Percentiles rank a stretch among this genome's conserved stretches.
Conservation (phyloP, 192 early-diverging fungal genomes). For the Pilaira anomala region DNA sequence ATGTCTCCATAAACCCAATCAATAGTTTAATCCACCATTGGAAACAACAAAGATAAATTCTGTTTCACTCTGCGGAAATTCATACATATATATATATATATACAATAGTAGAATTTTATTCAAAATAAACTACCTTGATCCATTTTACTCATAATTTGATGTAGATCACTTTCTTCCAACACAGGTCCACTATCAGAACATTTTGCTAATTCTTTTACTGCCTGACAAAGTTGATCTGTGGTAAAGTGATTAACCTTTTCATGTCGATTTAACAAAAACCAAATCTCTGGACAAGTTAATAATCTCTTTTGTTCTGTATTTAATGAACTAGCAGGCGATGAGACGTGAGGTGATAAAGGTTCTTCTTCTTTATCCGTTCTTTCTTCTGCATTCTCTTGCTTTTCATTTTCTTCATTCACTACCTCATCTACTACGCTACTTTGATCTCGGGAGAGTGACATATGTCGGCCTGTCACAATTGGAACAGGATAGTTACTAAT, state of each 20-base stretch:
- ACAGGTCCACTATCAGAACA: conserved; percentile 21
- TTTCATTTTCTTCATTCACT: background rate
- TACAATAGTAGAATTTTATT: background rate
- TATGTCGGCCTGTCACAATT: background rate
- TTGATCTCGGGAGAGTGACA: background rate
- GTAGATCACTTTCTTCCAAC: conserved; percentile 14
- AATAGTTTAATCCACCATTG: background rate
- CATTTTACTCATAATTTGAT: conserved; percentile 16
- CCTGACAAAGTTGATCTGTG: conserved; percentile 12
- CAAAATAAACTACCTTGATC: conserved; percentile 10
- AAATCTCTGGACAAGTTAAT: conserved; percentile 18
- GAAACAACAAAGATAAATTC: background rate
- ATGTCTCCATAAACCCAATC: background rate
- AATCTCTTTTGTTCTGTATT: background rate
- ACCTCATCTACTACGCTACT: background rate
- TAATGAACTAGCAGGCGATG: too few species aligned
- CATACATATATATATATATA: too few species aligned
- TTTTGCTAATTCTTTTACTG: conserved; percentile 19
- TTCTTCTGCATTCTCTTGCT: background rate
- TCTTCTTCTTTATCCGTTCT: background rate
- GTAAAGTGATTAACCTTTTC: conserved; percentile 1
- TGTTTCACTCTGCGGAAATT: background rate
- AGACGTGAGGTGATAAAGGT: background rate
- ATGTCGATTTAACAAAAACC: conserved; percentile 14
- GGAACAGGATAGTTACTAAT: conserved; percentile 6